Conservation (phyloP, 73 alveolate genomes). For the Paramecium sexaurelia region DNA sequence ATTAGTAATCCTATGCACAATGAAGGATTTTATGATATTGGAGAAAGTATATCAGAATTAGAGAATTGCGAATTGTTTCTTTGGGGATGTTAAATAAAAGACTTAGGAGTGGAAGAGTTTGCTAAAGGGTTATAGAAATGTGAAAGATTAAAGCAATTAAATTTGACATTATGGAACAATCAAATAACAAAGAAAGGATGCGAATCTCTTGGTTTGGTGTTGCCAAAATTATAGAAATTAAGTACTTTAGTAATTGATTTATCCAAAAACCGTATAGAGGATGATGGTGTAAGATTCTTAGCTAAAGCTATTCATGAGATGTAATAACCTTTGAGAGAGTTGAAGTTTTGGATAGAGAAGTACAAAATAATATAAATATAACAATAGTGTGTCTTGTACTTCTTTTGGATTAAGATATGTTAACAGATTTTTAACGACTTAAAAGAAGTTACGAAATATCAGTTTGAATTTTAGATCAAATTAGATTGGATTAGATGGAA, state of each 20-base stretch:
- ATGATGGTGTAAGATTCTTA: conserved; percentile 22
- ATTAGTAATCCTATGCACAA: conserved; percentile 15
- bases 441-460: background rate
- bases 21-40: conserved; percentile 32
- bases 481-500: conserved; percentile 14
- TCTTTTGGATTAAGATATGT: conserved; percentile 46
- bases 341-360: conserved; percentile 20
- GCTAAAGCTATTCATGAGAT: conserved; percentile 32
- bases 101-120: conserved; percentile 27
- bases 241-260: background rate
- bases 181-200: conserved; percentile 22
- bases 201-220: background rate
- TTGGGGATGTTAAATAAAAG: conserved; percentile 33
- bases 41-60: conserved; percentile 1
- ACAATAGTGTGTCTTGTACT: conserved; percentile 23
- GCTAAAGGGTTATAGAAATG: conserved; percentile 3
- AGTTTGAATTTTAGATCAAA: conserved; percentile 27
- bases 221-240: background rate
- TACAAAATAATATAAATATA: background rate
- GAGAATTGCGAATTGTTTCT: background rate
- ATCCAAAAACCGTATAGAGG: conserved; percentile 37
- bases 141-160: background rate
- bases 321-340: background rate
- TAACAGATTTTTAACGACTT: background rate
- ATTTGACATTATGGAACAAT: conserved; percentile 34